Conservation (phyloP, 2,329 filamentous ascomycete species). For the Arthrobotrys megalospora region DNA sequence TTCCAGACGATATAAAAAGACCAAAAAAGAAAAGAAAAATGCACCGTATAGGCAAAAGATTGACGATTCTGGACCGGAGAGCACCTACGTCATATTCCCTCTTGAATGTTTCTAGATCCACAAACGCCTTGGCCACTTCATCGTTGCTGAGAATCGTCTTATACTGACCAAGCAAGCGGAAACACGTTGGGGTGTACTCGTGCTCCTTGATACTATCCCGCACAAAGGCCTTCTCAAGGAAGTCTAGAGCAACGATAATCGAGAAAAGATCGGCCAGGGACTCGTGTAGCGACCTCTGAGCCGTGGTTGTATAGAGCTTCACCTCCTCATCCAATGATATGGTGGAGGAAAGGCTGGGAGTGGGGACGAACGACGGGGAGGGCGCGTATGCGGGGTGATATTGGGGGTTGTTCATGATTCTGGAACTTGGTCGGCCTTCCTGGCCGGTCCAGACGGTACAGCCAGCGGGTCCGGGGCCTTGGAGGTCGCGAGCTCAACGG, state of each 20-base stretch:
- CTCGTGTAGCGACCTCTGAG: constrained; percentile 93
- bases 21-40: constrained; percentile 22
- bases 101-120: constrained; percentile 91
- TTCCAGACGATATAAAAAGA: constrained; percentile 32
- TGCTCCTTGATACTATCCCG: constrained; percentile 92
- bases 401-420: constrained; percentile 62
- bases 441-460: constrained; percentile 17
- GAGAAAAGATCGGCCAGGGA: constrained; percentile 97
- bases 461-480: constrained; percentile 23
- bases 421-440: constrained; percentile 28
- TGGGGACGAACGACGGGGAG: constrained; percentile 64
- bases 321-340: constrained; percentile 79
- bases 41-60: constrained; percentile 3
- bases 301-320: constrained; percentile 86
- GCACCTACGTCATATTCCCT: constrained; percentile 85
- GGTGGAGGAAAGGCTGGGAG: constrained; percentile 62
- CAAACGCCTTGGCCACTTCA: constrained; percentile 88
- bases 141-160: constrained; percentile 94
- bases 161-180: constrained; percentile 94
- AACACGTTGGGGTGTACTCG: constrained; percentile 94
- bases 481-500: constrained; percentile 31
- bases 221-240: constrained; percentile 94
- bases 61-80: constrained; percentile 8
- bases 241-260: constrained; percentile 95
- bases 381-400: constrained; percentile 64